Conservation (phyloP, 177 flowering plant species). For the Vitis hybrid region DNA sequence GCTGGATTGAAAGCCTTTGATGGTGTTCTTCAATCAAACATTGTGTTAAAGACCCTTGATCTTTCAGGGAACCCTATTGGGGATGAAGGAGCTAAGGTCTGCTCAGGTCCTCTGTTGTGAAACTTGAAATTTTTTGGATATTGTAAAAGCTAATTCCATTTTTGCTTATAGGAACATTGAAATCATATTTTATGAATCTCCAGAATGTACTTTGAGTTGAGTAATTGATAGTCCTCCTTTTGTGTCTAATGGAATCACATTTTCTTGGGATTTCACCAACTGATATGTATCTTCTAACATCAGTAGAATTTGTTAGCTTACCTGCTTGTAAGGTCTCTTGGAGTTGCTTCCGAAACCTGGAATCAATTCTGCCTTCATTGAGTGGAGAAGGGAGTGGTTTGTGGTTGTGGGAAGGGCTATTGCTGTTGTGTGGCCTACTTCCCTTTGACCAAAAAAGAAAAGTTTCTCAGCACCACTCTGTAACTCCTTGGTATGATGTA, state of each 20-base stretch:
- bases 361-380: too few species aligned
- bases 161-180: neutral
- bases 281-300: neutral
- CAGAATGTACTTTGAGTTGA: neutral
- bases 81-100: conserved; percentile 96
- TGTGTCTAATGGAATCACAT: neutral
- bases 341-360: too few species aligned
- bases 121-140: neutral
- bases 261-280: neutral
- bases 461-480: neutral
- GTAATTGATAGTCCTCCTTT: neutral
- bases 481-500: neutral
- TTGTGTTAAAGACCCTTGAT: conserved; percentile 68
- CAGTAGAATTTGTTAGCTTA: neutral
- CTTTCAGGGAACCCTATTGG: conserved; percentile 93
- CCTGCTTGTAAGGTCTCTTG: too few species aligned
- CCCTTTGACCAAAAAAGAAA: too few species aligned
- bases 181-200: neutral
- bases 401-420: too few species aligned
- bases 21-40: conserved; percentile 83
- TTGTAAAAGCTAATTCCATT: neutral
- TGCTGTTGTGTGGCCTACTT: too few species aligned
- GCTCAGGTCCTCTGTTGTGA: conserved; percentile 3
- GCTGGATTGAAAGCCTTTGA: conserved; percentile 91
- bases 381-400: too few species aligned